Evolutionary conservation across 352 stramenopile genomes (phyloP), one percentile per base, ranked within the genome.

Genomic region (Pythium vanterpoolii): DNA sequence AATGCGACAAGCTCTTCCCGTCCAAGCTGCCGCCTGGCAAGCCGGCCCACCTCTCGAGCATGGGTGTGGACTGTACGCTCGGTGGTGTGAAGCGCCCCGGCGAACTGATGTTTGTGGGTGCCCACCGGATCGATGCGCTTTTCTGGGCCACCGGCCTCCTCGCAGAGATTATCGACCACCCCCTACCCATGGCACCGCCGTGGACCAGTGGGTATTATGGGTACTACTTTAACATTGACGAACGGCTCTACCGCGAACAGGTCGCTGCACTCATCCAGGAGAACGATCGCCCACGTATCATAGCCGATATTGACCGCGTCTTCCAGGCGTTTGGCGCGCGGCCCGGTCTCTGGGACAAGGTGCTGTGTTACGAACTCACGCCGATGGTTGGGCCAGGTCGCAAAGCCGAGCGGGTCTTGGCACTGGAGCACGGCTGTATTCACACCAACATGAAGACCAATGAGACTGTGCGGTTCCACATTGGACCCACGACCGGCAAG

Each of bases 291-390:
- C 26, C 58, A 0, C 40, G 1, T n/a, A 52, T 67, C 18, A 52
- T 60, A 4, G 24, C 28, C 24, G 26, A 56, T 34, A 10, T 51
- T 14, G 11, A 55, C 19, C 16, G 52, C 14, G 33, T 71, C 4
- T 43, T 36, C 9, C 21, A 54, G 19, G 43, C 56, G n/a, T 71
- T 64, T n/a, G 64, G 44, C 10, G 28, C 50, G 7, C 56, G 47
- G 1, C 10, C 50, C 5, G 33, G 46, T n/a, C 46, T 67, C 14
- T 71, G 64, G 64, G 57, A 63, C 19, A 60, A 52, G 11, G 31
- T 52, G 9, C 30, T 71, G 0, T 71, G 64, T 24, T 71, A 67
- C 40, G 64, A 71, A 40, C 55, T n/a, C 14, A 58, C 51, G 14
- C 19, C 24, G 3, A 45, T 57, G 30, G 31, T 42, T 2, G 27